Evolutionary conservation across 2,329 filamentous ascomycete genomes (phyloP), one percentile per base, ranked within the genome.

Genomic region (Didymella exigua): DNA sequence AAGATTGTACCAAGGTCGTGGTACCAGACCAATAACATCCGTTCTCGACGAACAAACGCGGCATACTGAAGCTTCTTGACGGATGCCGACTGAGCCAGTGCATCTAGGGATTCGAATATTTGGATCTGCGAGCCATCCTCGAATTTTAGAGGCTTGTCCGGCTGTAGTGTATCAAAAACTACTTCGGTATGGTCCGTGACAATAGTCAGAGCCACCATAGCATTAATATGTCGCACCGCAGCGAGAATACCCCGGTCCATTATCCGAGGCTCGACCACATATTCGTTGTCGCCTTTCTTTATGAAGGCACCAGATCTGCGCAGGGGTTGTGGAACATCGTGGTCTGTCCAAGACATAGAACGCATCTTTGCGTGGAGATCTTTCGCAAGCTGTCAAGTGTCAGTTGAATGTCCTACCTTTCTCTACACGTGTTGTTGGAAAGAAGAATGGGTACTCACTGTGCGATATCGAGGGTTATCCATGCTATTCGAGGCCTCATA

Each of bases 21-120:
- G 58, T 92, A 89, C 89, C 89, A 93, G 1, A 92, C 88, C 2
- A 92, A 79, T 1, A 93, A 77, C 5, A 92, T 76, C 2, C 84
- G 84, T 59, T 90, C 87, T 0, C 83, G 85, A 2, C 88, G 86
- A 38, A 92, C 82, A 68, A 92, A 91, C 9, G 89, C 89, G 5
- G 89, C 89, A 65, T 89, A 91, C 70, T 93, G 89, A 70, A 90
- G 85, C 72, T 91, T 91, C 50, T 90, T 91, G 54, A 89, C 82
- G 2, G 89, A 72, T 49, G 88, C 81, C 3, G 89, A 89, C 29
- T 84, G 80, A 0, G 85, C 81, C 5, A 92, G 80, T 66, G 91
- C 88, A n/a, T 87, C 84, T 36, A 92, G 82, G 0, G 85, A 88
- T 0, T 88, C 87, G 9, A 92, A 74, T 56, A 92, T 88, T 73